Evolutionary conservation across 2,329 filamentous ascomycete species (phyloP).

Genomic region (Aureobasidium sp.): DNA sequence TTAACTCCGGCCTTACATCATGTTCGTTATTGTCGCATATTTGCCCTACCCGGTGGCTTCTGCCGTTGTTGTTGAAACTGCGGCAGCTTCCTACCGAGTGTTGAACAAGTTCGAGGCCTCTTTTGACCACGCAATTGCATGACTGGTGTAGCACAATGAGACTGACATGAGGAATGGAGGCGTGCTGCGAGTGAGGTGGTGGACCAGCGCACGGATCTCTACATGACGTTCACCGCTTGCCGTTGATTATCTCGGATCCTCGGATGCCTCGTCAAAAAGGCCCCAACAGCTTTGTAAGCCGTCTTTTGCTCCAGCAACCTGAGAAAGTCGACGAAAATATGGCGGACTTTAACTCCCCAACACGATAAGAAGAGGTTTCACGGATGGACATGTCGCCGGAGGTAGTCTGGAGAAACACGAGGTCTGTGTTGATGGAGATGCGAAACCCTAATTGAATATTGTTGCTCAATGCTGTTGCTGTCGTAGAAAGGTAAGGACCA

Average conservation of each 20-base stretch:
- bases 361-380: not conserved
- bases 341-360: not conserved
- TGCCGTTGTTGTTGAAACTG: not conserved
- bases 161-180: not conserved
- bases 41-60: not conserved
- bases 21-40: not conserved
- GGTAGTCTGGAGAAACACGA: not conserved
- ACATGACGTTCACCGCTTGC: slow-evolving; percentile 4
- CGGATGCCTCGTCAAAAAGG: not conserved
- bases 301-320: not conserved
- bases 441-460: not conserved
- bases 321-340: not conserved
- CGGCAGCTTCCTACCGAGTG: not conserved
- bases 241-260: not conserved
- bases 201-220: not conserved
- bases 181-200: not conserved
- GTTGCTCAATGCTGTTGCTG: not conserved
- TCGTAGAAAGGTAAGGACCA: not conserved
- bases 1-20: slow-evolving; percentile 7
- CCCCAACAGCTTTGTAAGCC: slow-evolving; percentile 9
- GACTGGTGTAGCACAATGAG: not conserved
- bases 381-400: not conserved
- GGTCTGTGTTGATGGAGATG: not conserved
- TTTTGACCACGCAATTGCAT: not conserved
- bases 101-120: not conserved